Evolutionary conservation across 257 asterid species (phyloP), one percentile per base, ranked within the genome.

Genomic region (Anisodus tanguticus): DNA sequence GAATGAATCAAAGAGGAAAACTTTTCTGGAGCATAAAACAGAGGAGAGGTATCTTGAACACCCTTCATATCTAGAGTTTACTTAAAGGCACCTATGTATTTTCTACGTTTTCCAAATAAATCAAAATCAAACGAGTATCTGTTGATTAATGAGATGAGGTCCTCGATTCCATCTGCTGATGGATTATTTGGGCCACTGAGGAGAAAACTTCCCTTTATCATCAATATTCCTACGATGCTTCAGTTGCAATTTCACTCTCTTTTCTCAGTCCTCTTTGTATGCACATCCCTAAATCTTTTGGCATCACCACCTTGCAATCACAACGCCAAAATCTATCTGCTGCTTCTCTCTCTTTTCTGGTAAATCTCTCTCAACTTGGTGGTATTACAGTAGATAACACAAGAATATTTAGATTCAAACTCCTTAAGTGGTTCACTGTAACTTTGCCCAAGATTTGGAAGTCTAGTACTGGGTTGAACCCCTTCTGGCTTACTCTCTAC

Each of bases 381-480:
- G 49, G 31, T 77, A 55, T 53, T 53, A 13, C 6, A 54, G 41
- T 77, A 53, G 82, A 8, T 53, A 8, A 35, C 82, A 53, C 15
- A 53, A 77, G 31, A 77, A 77, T 77, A 57, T 53, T 26, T 77
- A 2, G 31, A 15, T 53, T 77, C 82, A 53, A 77, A 39, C 15
- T 53, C 64, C 62, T 22, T 54, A 77, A 31, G 64, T 53, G 26
- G 82, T 77, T 77, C 31, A 51, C 26, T 77, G 58, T 53, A 77
- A 53, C 62, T 26, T 74, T 47, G 8, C 41, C 19, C 31, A 53
- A 54, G 45, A 53, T 77, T 53, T 53, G 45, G 82, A 54, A 53
- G 15, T 49, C 2, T 13, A 15, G 49, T 4, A 15, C 8, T 77
- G 13, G 82, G 8, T 15, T 26, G 82, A 15, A 77, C 49, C 31